These are phyloP conservation scores for Stephanocyclus meneghinianus DNA, from an alignment of 352 stramenopile species.

Conservation along the genomic window DNA sequence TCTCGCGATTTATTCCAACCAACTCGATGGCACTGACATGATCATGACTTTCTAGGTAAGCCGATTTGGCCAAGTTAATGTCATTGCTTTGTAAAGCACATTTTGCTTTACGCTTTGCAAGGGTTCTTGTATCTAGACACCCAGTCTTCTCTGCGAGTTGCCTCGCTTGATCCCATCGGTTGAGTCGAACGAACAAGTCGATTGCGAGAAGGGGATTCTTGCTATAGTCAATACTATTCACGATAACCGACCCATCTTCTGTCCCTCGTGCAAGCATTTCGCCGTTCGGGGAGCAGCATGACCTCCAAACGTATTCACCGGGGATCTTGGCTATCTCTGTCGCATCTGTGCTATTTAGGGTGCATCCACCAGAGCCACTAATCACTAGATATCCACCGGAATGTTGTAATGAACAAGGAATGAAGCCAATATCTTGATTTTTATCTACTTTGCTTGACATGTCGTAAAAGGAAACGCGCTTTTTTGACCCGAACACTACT, in stretches of 20 bases:
- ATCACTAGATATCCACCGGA: slow-evolving; percentile 90
- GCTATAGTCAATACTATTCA: not conserved
- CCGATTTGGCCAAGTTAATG: slow-evolving; percentile 88
- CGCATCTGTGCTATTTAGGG: not conserved
- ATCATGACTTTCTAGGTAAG: slow-evolving; percentile 89
- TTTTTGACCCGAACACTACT: slow-evolving; percentile 91
- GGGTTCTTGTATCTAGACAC: slow-evolving; percentile 87
- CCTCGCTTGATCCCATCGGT: slow-evolving; percentile 93
- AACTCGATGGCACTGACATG: slow-evolving; percentile 85
- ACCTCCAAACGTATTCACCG: slow-evolving; percentile 9
- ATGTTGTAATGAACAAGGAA: slow-evolving; percentile 88
- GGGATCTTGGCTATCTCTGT: slow-evolving; percentile 9
- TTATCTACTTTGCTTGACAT: slow-evolving; percentile 84
- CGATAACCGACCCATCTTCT: not conserved
- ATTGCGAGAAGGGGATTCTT: slow-evolving; percentile 87
- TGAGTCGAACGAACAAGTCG: slow-evolving; percentile 90
- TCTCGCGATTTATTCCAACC: slow-evolving; percentile 66
- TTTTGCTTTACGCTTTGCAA: slow-evolving; percentile 88
- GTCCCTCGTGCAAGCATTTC: slow-evolving; percentile 4
- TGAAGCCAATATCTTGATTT: slow-evolving; percentile 86
- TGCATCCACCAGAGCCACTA: slow-evolving; percentile 70
- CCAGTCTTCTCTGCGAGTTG: slow-evolving; percentile 84
- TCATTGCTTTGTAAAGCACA: slow-evolving; percentile 91
- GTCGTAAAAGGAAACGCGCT: slow-evolving; percentile 89
- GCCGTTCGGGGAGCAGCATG: slow-evolving; percentile 1